Percentiles rank a stretch among this genome's conserved stretches.
Evolutionary conservation across 2,329 filamentous ascomycete genomes (phyloP).

Genomic region (Aspergillus sp.): DNA sequence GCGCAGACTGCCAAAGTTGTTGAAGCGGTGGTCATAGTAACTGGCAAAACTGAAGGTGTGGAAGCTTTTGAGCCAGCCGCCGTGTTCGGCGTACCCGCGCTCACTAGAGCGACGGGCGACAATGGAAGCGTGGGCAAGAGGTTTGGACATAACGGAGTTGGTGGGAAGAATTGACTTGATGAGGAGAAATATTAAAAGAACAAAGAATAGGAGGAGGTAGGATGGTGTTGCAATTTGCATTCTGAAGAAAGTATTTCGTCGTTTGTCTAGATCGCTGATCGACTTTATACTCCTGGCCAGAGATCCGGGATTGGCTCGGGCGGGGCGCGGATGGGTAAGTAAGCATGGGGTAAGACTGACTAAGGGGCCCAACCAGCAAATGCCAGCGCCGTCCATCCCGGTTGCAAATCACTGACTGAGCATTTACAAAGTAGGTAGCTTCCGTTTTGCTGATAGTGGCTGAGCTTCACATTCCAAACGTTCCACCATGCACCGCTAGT

Average conservation of each 20-base stretch:
- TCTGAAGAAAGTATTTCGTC: not conserved
- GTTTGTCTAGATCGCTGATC: constrained; percentile 4
- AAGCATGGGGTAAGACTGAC: constrained; percentile 12
- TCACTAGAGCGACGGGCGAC: constrained; percentile 69
- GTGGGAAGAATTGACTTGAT: not conserved
- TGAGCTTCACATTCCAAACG: not conserved
- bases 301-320: not conserved
- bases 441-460: not conserved
- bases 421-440: not conserved
- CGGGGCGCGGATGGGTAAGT: constrained; percentile 8
- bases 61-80: constrained; percentile 84
- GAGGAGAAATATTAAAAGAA: not conserved
- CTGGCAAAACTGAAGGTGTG: constrained; percentile 82
- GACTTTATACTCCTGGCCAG: constrained; percentile 5
- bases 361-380: not conserved
- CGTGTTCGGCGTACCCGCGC: constrained; percentile 77
- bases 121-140: constrained; percentile 69
- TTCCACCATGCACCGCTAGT: not conserved
- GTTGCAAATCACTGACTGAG: constrained; percentile 3
- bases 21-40: constrained; percentile 67
- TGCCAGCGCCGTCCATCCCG: not conserved
- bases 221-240: not conserved
- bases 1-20: constrained; percentile 72
- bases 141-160: constrained; percentile 58
- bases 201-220: not conserved